These are phyloP conservation scores for Citrus inodora DNA, from an alignment of 345 rosid species.

Conservation along the genomic window DNA sequence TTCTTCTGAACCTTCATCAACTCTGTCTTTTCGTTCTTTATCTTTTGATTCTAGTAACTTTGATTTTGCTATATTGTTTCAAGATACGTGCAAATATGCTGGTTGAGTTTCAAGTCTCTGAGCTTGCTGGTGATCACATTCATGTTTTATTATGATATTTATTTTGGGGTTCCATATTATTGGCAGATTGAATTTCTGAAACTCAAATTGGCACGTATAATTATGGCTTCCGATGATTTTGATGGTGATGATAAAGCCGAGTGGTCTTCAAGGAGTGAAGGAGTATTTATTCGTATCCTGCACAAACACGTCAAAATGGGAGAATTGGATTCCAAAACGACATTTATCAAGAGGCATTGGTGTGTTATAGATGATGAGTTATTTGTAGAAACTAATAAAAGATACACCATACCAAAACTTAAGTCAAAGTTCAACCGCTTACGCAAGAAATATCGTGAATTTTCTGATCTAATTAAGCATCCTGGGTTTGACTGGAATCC, in stretches of 20 bases:
- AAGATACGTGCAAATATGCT: not conserved
- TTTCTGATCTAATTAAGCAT: constrained; percentile 8
- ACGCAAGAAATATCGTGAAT: constrained; percentile 6
- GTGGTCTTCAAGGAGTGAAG: constrained; percentile 3
- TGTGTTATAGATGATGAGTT: not conserved
- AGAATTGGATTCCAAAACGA: not conserved
- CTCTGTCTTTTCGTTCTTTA: not conserved
- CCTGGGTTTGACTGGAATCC: constrained; percentile 3
- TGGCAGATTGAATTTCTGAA: not conserved
- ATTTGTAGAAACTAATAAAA: not conserved
- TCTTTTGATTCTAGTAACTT: not conserved
- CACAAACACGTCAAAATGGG: not conserved
- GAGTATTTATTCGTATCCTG: not conserved
- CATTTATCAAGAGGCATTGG: not conserved
- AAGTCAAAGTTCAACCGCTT: constrained; percentile 8
- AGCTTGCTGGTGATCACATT: not conserved
- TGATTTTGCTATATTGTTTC: not conserved
- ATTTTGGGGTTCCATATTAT: not conserved
- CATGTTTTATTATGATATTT: not conserved
- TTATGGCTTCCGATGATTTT: not conserved
- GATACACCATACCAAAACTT: constrained; percentile 2
- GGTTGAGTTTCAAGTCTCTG: not conserved
- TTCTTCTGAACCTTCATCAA: too few species aligned
- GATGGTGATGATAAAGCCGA: constrained; percentile 7
- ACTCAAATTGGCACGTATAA: too few species aligned